Evolutionary conservation across 1,284 basidiomycete species (phyloP).

Genomic region (Ustilago xerochloae): DNA sequence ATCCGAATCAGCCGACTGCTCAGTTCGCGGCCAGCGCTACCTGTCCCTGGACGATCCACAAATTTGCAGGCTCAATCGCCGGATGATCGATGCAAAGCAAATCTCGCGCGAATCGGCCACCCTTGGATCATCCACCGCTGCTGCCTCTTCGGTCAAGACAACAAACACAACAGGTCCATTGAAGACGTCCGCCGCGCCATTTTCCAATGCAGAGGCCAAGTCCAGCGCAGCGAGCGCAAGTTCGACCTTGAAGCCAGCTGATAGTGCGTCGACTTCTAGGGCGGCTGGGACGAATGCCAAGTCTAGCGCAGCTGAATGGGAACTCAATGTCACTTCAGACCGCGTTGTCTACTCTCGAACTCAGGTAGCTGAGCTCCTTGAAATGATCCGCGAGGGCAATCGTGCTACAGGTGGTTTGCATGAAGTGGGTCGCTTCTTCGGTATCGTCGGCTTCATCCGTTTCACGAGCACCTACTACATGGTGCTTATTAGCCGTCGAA

Average conservation of each 20-base stretch:
- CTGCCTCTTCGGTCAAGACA: slow-evolving; percentile 4
- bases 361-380: slow-evolving; percentile 88
- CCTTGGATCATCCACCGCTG: neutral
- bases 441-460: slow-evolving; percentile 73
- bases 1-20: slow-evolving; percentile 21
- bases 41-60: slow-evolving; percentile 43
- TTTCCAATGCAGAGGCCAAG: slow-evolving; percentile 5
- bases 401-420: slow-evolving; percentile 86
- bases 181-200: neutral
- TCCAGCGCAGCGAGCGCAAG: neutral
- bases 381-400: slow-evolving; percentile 95
- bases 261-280: neutral
- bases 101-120: slow-evolving; percentile 10
- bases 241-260: slow-evolving; percentile 3
- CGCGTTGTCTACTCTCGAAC: slow-evolving; percentile 79
- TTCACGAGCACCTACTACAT: slow-evolving; percentile 68
- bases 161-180: neutral
- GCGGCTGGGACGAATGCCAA: neutral
- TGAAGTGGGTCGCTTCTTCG: slow-evolving; percentile 73
- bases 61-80: slow-evolving; percentile 42
- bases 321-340: slow-evolving; percentile 62
- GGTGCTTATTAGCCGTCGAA: slow-evolving; percentile 83
- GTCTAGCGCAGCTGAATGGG: slow-evolving; percentile 37
- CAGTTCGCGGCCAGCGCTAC: slow-evolving; percentile 46
- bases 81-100: slow-evolving; percentile 43